Evolutionary conservation across 306 rosid species (phyloP), one percentile per base, ranked within the genome.

Genomic region (Quillaja saponaria): DNA sequence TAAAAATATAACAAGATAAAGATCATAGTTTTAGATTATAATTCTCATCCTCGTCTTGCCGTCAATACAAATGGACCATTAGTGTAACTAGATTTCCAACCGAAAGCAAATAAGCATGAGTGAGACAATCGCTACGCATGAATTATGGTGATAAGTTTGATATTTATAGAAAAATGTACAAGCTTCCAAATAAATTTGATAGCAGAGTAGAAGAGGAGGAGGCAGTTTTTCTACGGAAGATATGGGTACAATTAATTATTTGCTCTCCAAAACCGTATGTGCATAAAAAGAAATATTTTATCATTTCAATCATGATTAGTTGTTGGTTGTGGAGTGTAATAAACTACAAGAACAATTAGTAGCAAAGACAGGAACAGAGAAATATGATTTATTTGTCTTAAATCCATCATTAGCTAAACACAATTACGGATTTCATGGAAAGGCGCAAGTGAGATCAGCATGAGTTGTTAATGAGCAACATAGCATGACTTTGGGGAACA

Each of bases 1-100:
- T n/a, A n/a, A n/a, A n/a, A n/a, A n/a, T n/a, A n/a, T n/a, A n/a
- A n/a, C n/a, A n/a, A n/a, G n/a, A n/a, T n/a, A n/a, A n/a, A n/a
- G n/a, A n/a, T n/a, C n/a, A n/a, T n/a, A n/a, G n/a, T n/a, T n/a
- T n/a, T n/a, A n/a, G n/a, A n/a, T n/a, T n/a, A n/a, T n/a, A n/a
- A n/a, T n/a, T n/a, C n/a, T n/a, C n/a, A n/a, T n/a, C n/a, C n/a
- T n/a, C n/a, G n/a, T n/a, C n/a, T n/a, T n/a, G n/a, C n/a, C n/a
- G n/a, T n/a, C n/a, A n/a, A n/a, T n/a, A n/a, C n/a, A n/a, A n/a
- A n/a, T n/a, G n/a, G n/a, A n/a, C n/a, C n/a, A n/a, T n/a, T n/a
- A n/a, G n/a, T n/a, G n/a, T 76, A 86, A 84, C 83, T 71, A 48
- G 82, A 61, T 77, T 53, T 48, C 64, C 21, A 49, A 80, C 88